phyloP scores from a whole-genome alignment of 2,329 filamentous ascomycete genomes.

The Fusarium proliferatum region DNA sequence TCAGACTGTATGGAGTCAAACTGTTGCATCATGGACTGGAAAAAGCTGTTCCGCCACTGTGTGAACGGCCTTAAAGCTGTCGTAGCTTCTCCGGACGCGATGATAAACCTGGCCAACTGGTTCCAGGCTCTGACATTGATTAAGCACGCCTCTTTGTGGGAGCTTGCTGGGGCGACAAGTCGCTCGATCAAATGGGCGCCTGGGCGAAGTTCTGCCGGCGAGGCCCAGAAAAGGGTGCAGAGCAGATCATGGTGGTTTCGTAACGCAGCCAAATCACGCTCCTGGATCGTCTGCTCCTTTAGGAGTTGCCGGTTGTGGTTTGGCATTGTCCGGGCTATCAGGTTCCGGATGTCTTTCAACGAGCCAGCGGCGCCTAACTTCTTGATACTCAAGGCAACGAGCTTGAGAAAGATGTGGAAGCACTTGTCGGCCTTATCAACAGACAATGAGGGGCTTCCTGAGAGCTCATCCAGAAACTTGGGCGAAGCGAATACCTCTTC shows the following conservation, averaged over 20 bases:
- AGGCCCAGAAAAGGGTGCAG: conserved; percentile 73
- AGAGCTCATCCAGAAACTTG: conserved; percentile 68
- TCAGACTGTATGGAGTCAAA: conserved; percentile 67
- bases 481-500: conserved; percentile 72
- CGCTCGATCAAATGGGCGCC: conserved; percentile 66
- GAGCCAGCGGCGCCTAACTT: conserved; percentile 60
- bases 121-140: conserved; percentile 73
- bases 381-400: conserved; percentile 67
- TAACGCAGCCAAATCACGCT: conserved; percentile 71
- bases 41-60: conserved; percentile 66
- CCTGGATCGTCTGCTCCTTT: conserved; percentile 69
- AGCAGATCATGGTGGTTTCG: conserved; percentile 77
- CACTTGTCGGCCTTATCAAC: conserved; percentile 68
- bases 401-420: conserved; percentile 75
- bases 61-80: conserved; percentile 60
- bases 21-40: conserved; percentile 67
- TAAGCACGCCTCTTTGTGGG: conserved; percentile 74
- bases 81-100: conserved; percentile 59
- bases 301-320: conserved; percentile 74
- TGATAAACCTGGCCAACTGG: conserved; percentile 69
- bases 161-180: conserved; percentile 67
- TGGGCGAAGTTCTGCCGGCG: conserved; percentile 65
- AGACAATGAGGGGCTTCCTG: conserved; percentile 56
- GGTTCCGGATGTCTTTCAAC: conserved; percentile 68
- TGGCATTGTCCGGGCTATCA: conserved; percentile 70